phyloP scores from a whole-genome alignment of 1,284 basidiomycete species.

The Rhizoctonia solani region DNA sequence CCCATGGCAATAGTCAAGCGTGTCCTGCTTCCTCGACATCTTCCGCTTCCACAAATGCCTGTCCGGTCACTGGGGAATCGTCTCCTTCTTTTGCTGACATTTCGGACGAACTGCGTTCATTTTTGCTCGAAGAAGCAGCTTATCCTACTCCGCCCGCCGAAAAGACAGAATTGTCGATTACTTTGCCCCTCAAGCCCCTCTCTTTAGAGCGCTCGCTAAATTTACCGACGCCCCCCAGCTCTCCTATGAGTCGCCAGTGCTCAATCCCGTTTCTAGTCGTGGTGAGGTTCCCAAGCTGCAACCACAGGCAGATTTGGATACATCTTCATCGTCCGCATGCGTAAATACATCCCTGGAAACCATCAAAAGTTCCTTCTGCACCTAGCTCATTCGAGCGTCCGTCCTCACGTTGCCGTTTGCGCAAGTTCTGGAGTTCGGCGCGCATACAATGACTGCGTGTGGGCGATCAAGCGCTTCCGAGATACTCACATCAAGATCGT shows the following conservation, averaged over 20 bases:
- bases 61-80: slow-evolving; percentile 6
- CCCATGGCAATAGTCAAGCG: not conserved
- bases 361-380: slow-evolving; percentile 59
- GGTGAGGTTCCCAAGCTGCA: slow-evolving; percentile 21
- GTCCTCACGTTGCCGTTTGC: slow-evolving; percentile 42
- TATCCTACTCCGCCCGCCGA: slow-evolving; percentile 20
- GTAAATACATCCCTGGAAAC: slow-evolving; percentile 54
- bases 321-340: slow-evolving; percentile 55
- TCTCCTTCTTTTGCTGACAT: slow-evolving; percentile 6
- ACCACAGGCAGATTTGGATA: slow-evolving; percentile 19
- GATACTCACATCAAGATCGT: slow-evolving; percentile 58
- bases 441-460: slow-evolving; percentile 52
- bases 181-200: not conserved
- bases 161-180: not conserved
- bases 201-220: slow-evolving; percentile 47
- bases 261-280: slow-evolving; percentile 13
- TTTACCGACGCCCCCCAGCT: slow-evolving; percentile 20
- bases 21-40: slow-evolving; percentile 46
- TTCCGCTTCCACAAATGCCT: not conserved
- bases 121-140: slow-evolving; percentile 23
- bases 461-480: slow-evolving; percentile 51
- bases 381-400: slow-evolving; percentile 47
- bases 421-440: slow-evolving; percentile 41
- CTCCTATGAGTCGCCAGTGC: slow-evolving; percentile 42
- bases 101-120: slow-evolving; percentile 23